phyloP scores from a whole-genome alignment of 2,329 filamentous ascomycete species.

The Trichoderma koningii region DNA sequence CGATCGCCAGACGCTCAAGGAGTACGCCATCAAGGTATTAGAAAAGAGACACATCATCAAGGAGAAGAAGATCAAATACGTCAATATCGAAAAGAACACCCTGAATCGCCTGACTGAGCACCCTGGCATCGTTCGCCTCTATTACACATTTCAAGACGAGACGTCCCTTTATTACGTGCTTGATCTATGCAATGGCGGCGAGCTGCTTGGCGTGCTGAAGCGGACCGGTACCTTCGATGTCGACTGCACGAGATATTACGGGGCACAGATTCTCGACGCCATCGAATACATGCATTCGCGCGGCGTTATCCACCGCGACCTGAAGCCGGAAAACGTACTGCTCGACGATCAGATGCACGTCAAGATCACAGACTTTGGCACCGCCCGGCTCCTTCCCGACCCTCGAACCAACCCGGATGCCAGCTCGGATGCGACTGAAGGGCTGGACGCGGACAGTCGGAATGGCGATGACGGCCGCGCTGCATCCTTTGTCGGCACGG shows the following conservation, averaged over 20 bases:
- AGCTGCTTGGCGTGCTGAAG: conserved; percentile 89
- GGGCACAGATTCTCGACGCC: conserved; percentile 91
- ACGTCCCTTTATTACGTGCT: conserved; percentile 94
- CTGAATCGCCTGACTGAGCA: conserved; percentile 95
- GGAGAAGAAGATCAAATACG: conserved; percentile 99
- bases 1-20: conserved; percentile 88
- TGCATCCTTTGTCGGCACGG: conserved; percentile 94
- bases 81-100: conserved; percentile 99
- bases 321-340: conserved; percentile 96
- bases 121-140: conserved; percentile 91
- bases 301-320: conserved; percentile 92
- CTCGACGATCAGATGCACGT: conserved; percentile 95
- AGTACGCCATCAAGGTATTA: conserved; percentile 97
- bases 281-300: conserved; percentile 98
- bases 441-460: conserved; percentile 40
- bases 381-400: conserved; percentile 78
- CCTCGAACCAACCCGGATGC: conserved; percentile 47
- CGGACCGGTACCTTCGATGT: conserved; percentile 93
- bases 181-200: conserved; percentile 88
- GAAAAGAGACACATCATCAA: conserved; percentile 99
- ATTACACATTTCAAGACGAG: conserved; percentile 99
- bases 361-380: conserved; percentile 98
- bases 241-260: conserved; percentile 92
- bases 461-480: conserved; percentile 65
- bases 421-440: conserved; percentile 44